These are phyloP conservation scores for Mucor saturninus DNA, from an alignment of 371 early-diverging fungal genomes.

Conservation along the genomic window DNA sequence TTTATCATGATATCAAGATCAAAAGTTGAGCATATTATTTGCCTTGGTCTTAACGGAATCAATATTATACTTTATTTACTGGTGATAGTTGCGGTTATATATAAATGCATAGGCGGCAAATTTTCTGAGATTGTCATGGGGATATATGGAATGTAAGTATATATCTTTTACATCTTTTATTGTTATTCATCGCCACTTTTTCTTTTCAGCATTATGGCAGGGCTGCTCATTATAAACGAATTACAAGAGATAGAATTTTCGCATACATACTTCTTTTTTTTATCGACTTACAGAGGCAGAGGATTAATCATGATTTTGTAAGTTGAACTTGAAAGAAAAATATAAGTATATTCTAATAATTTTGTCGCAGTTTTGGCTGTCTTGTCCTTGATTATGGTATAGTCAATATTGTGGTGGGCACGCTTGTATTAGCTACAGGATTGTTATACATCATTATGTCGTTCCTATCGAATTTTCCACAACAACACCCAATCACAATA, in stretches of 20 bases:
- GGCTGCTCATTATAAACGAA: slow-evolving; percentile 41
- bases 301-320: slow-evolving; percentile 51
- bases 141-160: slow-evolving; percentile 49
- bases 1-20: slow-evolving; percentile 40
- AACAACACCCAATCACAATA: slow-evolving; percentile 40
- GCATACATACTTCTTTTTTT: slow-evolving; percentile 36
- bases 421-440: slow-evolving; percentile 39
- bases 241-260: slow-evolving; percentile 31
- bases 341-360: background rate
- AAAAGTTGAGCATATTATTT: slow-evolving; percentile 47
- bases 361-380: slow-evolving; percentile 42
- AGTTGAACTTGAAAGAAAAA: slow-evolving; percentile 1
- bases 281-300: slow-evolving; percentile 43
- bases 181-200: background rate
- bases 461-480: slow-evolving; percentile 41
- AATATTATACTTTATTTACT: slow-evolving; percentile 42
- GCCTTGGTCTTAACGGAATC: slow-evolving; percentile 41
- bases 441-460: slow-evolving; percentile 46
- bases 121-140: slow-evolving; percentile 47
- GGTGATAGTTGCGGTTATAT: slow-evolving; percentile 38
- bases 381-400: slow-evolving; percentile 36
- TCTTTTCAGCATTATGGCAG: slow-evolving; percentile 36
- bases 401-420: slow-evolving; percentile 44
- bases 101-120: slow-evolving; percentile 37
- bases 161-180: background rate